A percentile compares a stretch with the other conserved stretches of the same genome.
phyloP scores from a whole-genome alignment of 129 eudicot species.

The carrot (Daucus carota) region DH1_v3.0 NC_030383.2:60504001-60504500 shows the following conservation, averaged over 20 bases:
- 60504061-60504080: slow-evolving; percentile 98
- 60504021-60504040: slow-evolving; percentile 86
- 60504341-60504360: background rate
- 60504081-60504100: slow-evolving; percentile 97
- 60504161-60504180: slow-evolving; percentile 83
- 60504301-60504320: background rate
- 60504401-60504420: slow-evolving; percentile 99
- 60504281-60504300: background rate
- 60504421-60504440: slow-evolving; percentile 91
- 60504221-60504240: slow-evolving; percentile 77
- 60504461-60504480: slow-evolving; percentile 85
- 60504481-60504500: slow-evolving; percentile 95
- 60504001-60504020: slow-evolving; percentile 55
- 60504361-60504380: background rate
- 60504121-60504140: slow-evolving; percentile 95
- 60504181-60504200: slow-evolving; percentile 97
- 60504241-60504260: slow-evolving; percentile 99
- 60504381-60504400: slow-evolving; percentile 75
- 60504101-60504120: slow-evolving; percentile 96
- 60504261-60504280: slow-evolving; percentile 29
- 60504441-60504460: slow-evolving; percentile 99
- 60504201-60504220: slow-evolving; percentile 97
- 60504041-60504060: slow-evolving; percentile 97
- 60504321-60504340: background rate
- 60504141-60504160: slow-evolving; percentile 90